Base-by-base conservation (phyloP, 805 yeast genomes). In the Metschnikowia baotianmanensis region DNA sequence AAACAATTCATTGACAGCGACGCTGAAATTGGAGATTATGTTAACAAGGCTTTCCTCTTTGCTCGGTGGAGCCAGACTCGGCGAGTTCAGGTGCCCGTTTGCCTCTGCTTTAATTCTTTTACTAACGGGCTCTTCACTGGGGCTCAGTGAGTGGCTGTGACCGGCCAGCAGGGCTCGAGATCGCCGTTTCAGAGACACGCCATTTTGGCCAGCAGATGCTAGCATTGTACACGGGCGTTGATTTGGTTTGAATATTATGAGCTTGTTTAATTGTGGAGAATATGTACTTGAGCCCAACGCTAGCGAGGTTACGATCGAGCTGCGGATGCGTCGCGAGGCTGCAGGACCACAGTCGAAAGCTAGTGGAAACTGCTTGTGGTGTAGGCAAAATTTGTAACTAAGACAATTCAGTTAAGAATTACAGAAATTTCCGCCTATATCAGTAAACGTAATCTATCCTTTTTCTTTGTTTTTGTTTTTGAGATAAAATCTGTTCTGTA, bases 1-100 rank as follows among this genome's bases (percentile, higher is more conserved):
- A 51, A 78, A 83, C 15, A 83, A 61, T 53, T 84, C 89, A 46
- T 79, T 77, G 0, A 77, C 65, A 19, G 76, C 57, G 5, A 74
- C 38, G 36, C 75, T 76, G 56, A 76, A 77, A 27, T 70, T 62
- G 12, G 72, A 59, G 26, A 72, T 58, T 40, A 78, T 46, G 5
- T 71, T 65, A 1, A 76, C 73, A 20, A 45, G 44, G n/a, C 34
- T 21, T 17, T 31, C 40, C 20, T 31, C 40, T 13, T 18, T 31
- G n/a, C 10, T 8, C 16, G 6, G 22, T 2, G n/a, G 27, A 27
- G 21, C 13, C 2, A 32, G 18, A n/a, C 5, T 8, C 4, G 32
- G 2, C 9, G 12, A 9, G 7, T 20, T 25, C 15, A 24, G 11
- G 6, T 26, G 31, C 16, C 28, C 37, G 13, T 24, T 36, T 15